These are phyloP conservation scores for Magnolia changhungtana DNA, from an alignment of 164 flowering plant genomes.

Conservation along the genomic window DNA sequence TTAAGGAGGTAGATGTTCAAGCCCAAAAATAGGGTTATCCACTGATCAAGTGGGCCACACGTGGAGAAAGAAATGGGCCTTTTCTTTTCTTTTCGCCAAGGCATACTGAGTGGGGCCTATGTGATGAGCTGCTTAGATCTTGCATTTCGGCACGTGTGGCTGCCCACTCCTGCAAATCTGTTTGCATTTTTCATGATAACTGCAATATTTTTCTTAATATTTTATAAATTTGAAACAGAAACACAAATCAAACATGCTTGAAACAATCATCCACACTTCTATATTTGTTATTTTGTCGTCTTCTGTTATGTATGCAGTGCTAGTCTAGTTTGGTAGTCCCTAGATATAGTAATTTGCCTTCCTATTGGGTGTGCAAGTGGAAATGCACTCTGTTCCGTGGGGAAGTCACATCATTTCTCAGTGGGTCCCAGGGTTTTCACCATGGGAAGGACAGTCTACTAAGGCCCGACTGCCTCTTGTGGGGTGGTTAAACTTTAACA, in stretches of 20 bases:
- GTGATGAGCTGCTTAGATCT: neutral
- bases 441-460: neutral
- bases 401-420: neutral
- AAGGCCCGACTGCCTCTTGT: neutral
- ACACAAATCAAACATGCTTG: neutral
- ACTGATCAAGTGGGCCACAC: neutral
- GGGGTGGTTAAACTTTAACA: neutral
- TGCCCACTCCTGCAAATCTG: too few species aligned
- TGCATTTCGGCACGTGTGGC: neutral
- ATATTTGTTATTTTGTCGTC: too few species aligned
- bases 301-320: neutral
- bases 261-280: neutral
- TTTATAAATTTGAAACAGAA: too few species aligned
- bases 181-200: too few species aligned
- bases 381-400: neutral
- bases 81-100: neutral
- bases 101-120: neutral
- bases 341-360: neutral
- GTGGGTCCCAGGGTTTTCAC: neutral
- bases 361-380: neutral
- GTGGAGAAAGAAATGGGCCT: neutral
- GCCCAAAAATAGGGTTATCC: neutral
- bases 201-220: too few species aligned
- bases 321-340: neutral
- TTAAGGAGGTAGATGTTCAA: neutral